phyloP scores from a whole-genome alignment of 768 basidiomycete species.

The Lyophyllum decastes region DNA sequence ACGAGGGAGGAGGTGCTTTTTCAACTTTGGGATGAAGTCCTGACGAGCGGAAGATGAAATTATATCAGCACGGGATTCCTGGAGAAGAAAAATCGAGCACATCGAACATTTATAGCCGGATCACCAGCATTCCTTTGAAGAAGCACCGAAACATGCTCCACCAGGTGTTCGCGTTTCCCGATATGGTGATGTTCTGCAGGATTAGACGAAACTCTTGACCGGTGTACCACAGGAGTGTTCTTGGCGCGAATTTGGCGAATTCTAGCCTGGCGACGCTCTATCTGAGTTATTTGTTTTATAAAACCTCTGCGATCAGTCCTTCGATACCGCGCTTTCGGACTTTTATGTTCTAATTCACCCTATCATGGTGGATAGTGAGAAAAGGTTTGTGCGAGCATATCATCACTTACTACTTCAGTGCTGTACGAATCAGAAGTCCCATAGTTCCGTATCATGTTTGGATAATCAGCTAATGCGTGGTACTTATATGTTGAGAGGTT shows the following conservation, averaged over 20 bases:
- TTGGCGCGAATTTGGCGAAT: background rate
- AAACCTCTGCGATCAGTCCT: background rate
- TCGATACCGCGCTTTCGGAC: background rate
- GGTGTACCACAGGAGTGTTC: background rate
- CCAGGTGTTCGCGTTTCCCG: too few species aligned
- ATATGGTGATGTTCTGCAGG: too few species aligned
- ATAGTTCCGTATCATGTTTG: background rate
- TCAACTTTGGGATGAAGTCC: too few species aligned
- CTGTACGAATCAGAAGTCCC: background rate
- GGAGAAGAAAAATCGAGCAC: too few species aligned
- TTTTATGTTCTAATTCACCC: background rate
- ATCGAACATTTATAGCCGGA: too few species aligned
- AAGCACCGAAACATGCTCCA: too few species aligned
- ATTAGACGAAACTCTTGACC: too few species aligned
- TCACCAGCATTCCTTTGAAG: too few species aligned
- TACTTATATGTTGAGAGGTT: conserved; percentile 4
- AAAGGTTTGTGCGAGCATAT: background rate
- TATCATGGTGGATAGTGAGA: too few species aligned
- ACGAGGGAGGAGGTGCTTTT: too few species aligned
- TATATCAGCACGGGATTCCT: too few species aligned
- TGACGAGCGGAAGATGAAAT: too few species aligned
- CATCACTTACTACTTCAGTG: background rate
- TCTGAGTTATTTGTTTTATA: background rate
- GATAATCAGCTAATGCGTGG: background rate
- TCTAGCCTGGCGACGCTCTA: background rate